Evolutionary conservation across 1,284 basidiomycete species (phyloP).

Genomic region (Cryptococcus sp.): DNA sequence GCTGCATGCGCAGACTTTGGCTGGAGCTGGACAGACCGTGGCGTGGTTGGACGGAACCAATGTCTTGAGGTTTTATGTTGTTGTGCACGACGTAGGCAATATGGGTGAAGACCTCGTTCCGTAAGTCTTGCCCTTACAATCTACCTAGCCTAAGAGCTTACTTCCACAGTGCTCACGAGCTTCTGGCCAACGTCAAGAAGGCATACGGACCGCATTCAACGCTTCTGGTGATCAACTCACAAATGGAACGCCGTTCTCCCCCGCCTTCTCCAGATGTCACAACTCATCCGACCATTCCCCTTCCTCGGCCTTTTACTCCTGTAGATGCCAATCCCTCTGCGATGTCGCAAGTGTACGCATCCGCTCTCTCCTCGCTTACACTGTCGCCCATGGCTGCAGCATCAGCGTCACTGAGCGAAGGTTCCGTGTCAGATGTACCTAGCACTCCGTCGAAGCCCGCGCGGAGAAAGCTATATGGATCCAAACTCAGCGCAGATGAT

Average conservation of each 20-base stretch:
- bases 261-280: conserved; percentile 29
- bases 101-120: conserved; percentile 39
- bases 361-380: conserved; percentile 41
- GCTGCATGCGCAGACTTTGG: conserved; percentile 36
- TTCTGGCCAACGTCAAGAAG: conserved; percentile 48
- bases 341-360: conserved; percentile 45
- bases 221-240: conserved; percentile 51
- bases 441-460: conserved; percentile 19
- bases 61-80: conserved; percentile 49
- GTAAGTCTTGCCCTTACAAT: conserved; percentile 24
- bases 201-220: conserved; percentile 52
- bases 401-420: conserved; percentile 20
- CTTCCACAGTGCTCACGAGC: conserved; percentile 36
- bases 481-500: conserved; percentile 69
- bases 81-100: conserved; percentile 51
- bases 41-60: conserved; percentile 48
- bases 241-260: conserved; percentile 13
- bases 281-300: conserved; percentile 34
- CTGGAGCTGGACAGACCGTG: conserved; percentile 34
- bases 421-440: conserved; percentile 15
- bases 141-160: not conserved
- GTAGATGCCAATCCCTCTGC: conserved; percentile 33
- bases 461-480: conserved; percentile 36
- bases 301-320: conserved; percentile 35
- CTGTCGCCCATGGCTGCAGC: conserved; percentile 39